These are phyloP conservation scores for Gossypium sturtianum DNA, from an alignment of 345 rosid species.

Conservation along the genomic window DNA sequence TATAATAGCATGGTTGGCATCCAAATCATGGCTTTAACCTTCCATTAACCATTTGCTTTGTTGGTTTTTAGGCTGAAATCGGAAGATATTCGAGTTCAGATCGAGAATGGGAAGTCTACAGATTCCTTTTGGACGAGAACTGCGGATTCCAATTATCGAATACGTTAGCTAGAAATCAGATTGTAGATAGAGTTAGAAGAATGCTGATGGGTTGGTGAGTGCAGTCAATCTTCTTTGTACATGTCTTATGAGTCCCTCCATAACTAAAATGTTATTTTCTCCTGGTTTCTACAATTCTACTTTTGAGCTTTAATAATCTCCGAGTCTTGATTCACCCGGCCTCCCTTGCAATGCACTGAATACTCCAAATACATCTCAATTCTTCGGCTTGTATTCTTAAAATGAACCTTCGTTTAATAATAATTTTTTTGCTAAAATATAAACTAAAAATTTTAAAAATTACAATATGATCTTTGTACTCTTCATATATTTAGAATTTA, in stretches of 20 bases:
- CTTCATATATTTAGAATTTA: no score
- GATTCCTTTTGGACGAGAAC: constrained; percentile 70
- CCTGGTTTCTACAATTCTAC: background rate
- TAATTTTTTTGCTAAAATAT: no score
- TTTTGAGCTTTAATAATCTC: background rate
- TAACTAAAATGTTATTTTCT: background rate
- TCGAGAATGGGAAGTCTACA: constrained; percentile 86
- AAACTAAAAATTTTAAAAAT: no score
- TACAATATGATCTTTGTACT: no score
- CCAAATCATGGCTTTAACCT: background rate
- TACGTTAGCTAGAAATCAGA: constrained; percentile 43
- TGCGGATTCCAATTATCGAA: constrained; percentile 31
- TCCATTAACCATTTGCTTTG: constrained; percentile 1
- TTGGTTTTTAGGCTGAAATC: constrained; percentile 62
- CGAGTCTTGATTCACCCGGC: background rate
- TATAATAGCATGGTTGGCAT: background rate
- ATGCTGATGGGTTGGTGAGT: constrained; percentile 73
- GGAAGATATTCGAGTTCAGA: constrained; percentile 54
- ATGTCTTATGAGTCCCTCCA: background rate
- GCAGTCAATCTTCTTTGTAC: background rate
- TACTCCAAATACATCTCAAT: background rate
- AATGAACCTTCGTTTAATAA: background rate
- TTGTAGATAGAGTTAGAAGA: constrained; percentile 66
- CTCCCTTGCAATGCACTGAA: background rate
- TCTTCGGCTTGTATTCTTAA: background rate